Evolutionary conservation across 1,284 basidiomycete species (phyloP).

Genomic region (Rhizoctonia solani): DNA sequence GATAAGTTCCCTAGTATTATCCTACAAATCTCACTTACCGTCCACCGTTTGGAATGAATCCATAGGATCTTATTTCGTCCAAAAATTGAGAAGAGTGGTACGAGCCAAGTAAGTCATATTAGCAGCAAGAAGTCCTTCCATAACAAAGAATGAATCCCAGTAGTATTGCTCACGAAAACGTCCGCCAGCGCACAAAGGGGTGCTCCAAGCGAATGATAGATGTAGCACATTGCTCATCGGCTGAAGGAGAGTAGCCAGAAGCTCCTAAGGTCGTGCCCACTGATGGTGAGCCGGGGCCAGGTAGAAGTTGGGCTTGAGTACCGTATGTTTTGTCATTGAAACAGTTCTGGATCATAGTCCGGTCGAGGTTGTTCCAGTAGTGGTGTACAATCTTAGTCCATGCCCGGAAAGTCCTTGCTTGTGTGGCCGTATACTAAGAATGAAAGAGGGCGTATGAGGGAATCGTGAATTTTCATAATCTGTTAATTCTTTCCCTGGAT

Average conservation of each 20-base stretch:
- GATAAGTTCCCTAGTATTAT: background rate
- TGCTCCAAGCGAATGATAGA: constrained; percentile 87
- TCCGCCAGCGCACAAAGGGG: constrained; percentile 84
- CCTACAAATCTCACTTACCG: constrained; percentile 44
- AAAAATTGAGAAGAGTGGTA: constrained; percentile 84
- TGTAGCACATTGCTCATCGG: constrained; percentile 69
- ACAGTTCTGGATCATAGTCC: constrained; percentile 29
- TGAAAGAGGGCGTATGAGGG: constrained; percentile 7
- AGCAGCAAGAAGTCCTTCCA: constrained; percentile 75
- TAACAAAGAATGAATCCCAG: constrained; percentile 67
- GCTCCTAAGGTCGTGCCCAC: constrained; percentile 75
- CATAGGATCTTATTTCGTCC: constrained; percentile 79
- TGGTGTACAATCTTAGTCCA: constrained; percentile 80
- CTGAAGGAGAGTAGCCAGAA: constrained; percentile 53
- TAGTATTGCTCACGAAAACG: constrained; percentile 72
- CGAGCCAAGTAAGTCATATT: constrained; percentile 75
- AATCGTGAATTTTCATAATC: constrained; percentile 15
- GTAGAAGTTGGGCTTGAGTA: background rate
- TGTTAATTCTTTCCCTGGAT: constrained; percentile 4
- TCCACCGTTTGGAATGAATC: constrained; percentile 93
- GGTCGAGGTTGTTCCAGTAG: constrained; percentile 75
- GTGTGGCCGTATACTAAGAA: constrained; percentile 7
- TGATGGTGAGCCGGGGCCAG: constrained; percentile 13
- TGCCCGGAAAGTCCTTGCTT: constrained; percentile 57
- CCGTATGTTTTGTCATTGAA: background rate